Conservation (phyloP, 2,329 filamentous ascomycete genomes). For the Pseudocercospora pini-densiflorae region DNA sequence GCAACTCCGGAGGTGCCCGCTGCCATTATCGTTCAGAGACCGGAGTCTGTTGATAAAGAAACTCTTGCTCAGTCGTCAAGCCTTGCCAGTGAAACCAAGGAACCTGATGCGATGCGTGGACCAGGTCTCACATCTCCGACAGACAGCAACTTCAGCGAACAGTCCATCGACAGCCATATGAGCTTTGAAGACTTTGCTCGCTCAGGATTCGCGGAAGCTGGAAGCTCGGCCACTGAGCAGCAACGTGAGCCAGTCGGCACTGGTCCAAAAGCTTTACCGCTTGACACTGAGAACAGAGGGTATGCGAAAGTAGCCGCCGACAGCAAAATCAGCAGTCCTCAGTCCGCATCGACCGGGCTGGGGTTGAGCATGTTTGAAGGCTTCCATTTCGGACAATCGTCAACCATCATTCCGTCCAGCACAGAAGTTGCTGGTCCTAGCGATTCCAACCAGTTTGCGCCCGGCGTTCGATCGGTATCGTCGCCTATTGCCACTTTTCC, state of each 20-base stretch:
- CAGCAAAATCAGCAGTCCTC: slow-evolving; percentile 11
- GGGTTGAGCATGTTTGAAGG: slow-evolving; percentile 24
- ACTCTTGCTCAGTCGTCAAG: not conserved
- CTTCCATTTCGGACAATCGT: slow-evolving; percentile 22
- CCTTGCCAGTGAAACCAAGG: not conserved
- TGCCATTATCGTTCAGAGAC: not conserved
- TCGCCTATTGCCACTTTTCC: not conserved
- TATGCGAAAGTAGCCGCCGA: not conserved
- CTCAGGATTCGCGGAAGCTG: slow-evolving; percentile 13
- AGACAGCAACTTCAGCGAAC: slow-evolving; percentile 7
- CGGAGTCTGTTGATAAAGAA: slow-evolving; percentile 1
- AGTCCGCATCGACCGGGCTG: slow-evolving; percentile 17
- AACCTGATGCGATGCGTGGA: not conserved
- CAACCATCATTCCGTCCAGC: not conserved
- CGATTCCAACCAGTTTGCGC: not conserved
- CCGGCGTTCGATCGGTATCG: not conserved
- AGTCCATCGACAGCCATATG: slow-evolving; percentile 15
- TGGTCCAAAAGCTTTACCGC: not conserved
- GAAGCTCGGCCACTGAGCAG: not conserved
- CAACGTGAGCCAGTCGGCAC: not conserved
- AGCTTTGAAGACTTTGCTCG: slow-evolving; percentile 24
- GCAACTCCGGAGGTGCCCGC: not conserved
- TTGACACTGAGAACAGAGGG: not conserved
- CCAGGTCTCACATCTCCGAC: slow-evolving; percentile 8
- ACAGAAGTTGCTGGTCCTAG: not conserved